These are phyloP conservation scores for Xylariaceae sp. DNA, from an alignment of 2,329 filamentous ascomycete species.

Conservation along the genomic window DNA sequence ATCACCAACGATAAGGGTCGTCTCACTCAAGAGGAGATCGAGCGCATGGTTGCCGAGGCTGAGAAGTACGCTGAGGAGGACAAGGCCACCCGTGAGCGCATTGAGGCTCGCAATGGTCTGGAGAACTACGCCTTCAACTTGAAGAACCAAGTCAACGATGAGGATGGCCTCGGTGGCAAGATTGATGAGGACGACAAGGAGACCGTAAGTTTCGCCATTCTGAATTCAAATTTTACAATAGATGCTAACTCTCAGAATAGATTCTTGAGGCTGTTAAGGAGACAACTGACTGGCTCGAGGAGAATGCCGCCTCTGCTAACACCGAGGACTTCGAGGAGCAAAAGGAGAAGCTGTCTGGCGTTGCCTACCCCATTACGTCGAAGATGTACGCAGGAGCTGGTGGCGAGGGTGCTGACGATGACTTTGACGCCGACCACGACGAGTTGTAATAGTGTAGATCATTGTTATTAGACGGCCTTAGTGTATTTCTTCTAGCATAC, in stretches of 20 bases:
- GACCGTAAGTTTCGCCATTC: constrained; percentile 55
- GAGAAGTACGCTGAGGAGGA: constrained; percentile 99
- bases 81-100: constrained; percentile 95
- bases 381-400: constrained; percentile 79
- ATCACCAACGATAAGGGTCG: constrained; percentile 99
- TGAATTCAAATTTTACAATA: background rate
- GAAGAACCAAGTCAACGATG: constrained; percentile 98
- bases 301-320: constrained; percentile 80
- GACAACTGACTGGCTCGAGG: constrained; percentile 91
- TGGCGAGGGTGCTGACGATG: constrained; percentile 57
- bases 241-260: constrained; percentile 41
- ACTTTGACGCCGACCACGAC: constrained; percentile 67
- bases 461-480: constrained; percentile 24
- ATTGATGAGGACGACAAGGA: constrained; percentile 99
- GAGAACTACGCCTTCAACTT: constrained; percentile 99
- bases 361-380: constrained; percentile 97
- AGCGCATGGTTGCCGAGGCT: constrained; percentile 97
- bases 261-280: constrained; percentile 97
- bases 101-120: constrained; percentile 91
- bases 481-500: constrained; percentile 27
- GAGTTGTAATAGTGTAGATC: constrained; percentile 60
- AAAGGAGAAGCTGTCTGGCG: constrained; percentile 96
- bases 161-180: constrained; percentile 96
- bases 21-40: constrained; percentile 92
- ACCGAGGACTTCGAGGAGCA: constrained; percentile 98